Evolutionary conservation across 2,329 filamentous ascomycete genomes (phyloP), one percentile per base, ranked within the genome.

Genomic region (Thermomyces lanuginosus): DNA sequence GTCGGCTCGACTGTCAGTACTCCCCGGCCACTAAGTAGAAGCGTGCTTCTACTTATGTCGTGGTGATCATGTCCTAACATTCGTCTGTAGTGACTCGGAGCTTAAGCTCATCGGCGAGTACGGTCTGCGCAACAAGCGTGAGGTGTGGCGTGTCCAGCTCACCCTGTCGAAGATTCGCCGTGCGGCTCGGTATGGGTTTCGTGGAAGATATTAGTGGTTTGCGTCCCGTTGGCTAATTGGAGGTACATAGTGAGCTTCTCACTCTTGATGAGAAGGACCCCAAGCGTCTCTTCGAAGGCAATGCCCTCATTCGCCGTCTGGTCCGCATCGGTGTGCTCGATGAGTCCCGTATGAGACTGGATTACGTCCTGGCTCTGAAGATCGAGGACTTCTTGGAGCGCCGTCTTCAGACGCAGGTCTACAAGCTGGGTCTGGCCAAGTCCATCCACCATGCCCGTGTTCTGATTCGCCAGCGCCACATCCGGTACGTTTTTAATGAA

Each of bases 311-410:
- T 78, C 89, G 89, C 63, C 89, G 89, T 80, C 83, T 98, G 47
- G 89, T 98, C 46, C 89, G 89, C 63, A 84, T 95, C 60, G 89
- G 89, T 81, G 89, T 98, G 56, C 82, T 98, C 56, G 89, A 98
- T 63, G 89, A 98, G 72, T 84, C 84, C 61, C 89, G 89, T 75
- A 98, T 98, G 89, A 98, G 93, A 80, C 89, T 98, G 73, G 89
- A 98, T 93, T 93, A 98, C 78, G 89, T 98, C 59, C 70, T 98
- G 59, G 89, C 89, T 66, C 77, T 98, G 38, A 92, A 92, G 74
- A 79, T 91, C 54, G 89, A 98, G 68, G 89, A 98, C 66, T 98
- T 98, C 78, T 74, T 98, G 67, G 89, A 98, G 79, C 86, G 89
- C 55, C 84, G 89, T 64, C 84, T 95, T 48, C 86, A 98, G 77